These are phyloP conservation scores for Cladophialophora bantiana DNA, from an alignment of 2,329 filamentous ascomycete species.

Conservation along the genomic window DNA sequence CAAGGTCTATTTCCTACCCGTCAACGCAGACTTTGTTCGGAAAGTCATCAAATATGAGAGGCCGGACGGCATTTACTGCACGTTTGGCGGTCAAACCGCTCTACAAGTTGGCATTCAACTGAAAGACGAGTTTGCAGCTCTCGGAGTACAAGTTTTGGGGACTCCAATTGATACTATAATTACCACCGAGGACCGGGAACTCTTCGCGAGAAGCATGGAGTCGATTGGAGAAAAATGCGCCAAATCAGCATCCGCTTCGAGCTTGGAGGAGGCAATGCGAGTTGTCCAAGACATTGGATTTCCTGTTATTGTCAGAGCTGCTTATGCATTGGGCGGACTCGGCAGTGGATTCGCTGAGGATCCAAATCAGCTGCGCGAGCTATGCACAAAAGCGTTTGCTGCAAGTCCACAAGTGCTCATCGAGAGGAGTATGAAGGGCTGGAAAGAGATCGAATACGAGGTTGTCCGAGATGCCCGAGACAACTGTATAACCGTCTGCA, in stretches of 20 bases:
- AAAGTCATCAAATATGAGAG: slow-evolving; percentile 96
- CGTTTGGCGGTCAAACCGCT: slow-evolving; percentile 96
- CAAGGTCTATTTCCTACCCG: slow-evolving; percentile 98
- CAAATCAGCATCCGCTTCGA: slow-evolving; percentile 92
- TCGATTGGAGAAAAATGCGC: slow-evolving; percentile 97
- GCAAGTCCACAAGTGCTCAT: slow-evolving; percentile 95
- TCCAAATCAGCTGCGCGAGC: slow-evolving; percentile 78
- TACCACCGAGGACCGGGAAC: slow-evolving; percentile 95
- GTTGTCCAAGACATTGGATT: slow-evolving; percentile 92
- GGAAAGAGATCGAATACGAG: slow-evolving; percentile 99
- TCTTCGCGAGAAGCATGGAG: slow-evolving; percentile 98
- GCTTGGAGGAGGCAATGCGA: slow-evolving; percentile 83
- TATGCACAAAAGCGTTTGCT: slow-evolving; percentile 94
- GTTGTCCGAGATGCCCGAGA: slow-evolving; percentile 94
- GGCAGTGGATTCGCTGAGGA: slow-evolving; percentile 96
- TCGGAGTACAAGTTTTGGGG: slow-evolving; percentile 92
- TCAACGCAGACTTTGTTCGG: slow-evolving; percentile 95
- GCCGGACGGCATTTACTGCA: slow-evolving; percentile 96
- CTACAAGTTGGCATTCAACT: slow-evolving; percentile 96
- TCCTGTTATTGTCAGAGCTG: slow-evolving; percentile 95
- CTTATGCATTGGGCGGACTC: slow-evolving; percentile 92
- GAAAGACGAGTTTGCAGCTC: slow-evolving; percentile 92
- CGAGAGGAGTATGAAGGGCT: slow-evolving; percentile 98
- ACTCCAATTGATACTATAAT: slow-evolving; percentile 98
- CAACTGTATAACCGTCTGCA: slow-evolving; percentile 99